Conservation (phyloP, 345 rosid genomes). For the Aethionema arabicum region DNA sequence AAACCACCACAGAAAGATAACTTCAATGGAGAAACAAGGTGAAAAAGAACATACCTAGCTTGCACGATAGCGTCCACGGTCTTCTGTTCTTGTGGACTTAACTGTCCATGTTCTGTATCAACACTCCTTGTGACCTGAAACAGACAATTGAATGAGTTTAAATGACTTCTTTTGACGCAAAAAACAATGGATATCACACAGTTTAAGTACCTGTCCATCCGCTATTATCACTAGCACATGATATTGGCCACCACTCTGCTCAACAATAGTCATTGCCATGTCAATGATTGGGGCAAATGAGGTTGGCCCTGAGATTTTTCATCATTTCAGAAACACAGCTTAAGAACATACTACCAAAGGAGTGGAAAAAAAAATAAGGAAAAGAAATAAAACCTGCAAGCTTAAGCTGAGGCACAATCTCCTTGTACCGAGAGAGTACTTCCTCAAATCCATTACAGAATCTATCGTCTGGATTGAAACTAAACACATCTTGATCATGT, state of each 20-base stretch:
- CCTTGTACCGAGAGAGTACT: constrained; percentile 70
- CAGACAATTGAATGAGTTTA: constrained; percentile 10
- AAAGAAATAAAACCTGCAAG: constrained; percentile 65
- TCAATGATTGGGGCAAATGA: constrained; percentile 94
- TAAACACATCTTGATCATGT: constrained; percentile 91
- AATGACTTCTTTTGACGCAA: background rate
- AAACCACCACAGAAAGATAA: constrained; percentile 10
- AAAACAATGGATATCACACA: constrained; percentile 12
- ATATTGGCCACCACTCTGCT: constrained; percentile 89
- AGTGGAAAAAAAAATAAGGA: constrained; percentile 21
- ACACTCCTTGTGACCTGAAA: constrained; percentile 89
- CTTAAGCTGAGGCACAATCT: constrained; percentile 72
- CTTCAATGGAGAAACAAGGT: constrained; percentile 3
- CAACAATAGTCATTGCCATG: constrained; percentile 91
- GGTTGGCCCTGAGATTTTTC: constrained; percentile 67
- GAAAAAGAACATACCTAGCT: constrained; percentile 61
- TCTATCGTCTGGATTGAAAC: constrained; percentile 64
- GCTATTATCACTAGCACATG: constrained; percentile 93
- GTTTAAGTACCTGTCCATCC: constrained; percentile 81
- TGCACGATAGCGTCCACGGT: constrained; percentile 89
- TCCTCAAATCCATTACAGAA: constrained; percentile 94
- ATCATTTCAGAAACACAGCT: constrained; percentile 6
- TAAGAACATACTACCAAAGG: constrained; percentile 9
- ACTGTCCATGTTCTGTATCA: constrained; percentile 62
- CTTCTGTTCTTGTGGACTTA: constrained; percentile 93